Evolutionary conservation across 1,139 yeast species (phyloP).

Genomic region (Suhomyces terraborum): DNA sequence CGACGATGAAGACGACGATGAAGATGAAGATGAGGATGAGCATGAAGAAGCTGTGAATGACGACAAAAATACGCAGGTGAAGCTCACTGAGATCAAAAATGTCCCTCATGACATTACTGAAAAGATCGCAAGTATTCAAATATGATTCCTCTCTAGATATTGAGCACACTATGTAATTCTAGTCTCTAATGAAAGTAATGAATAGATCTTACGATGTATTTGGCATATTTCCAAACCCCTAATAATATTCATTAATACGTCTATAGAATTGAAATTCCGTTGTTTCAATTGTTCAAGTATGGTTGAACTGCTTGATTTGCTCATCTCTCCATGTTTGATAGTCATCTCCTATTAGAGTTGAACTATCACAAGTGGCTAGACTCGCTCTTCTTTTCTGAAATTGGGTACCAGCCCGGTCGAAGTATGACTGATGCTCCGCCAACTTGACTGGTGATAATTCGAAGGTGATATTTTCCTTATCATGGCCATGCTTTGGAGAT

Average conservation of each 20-base stretch:
- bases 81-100: not conserved
- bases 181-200: slow-evolving; percentile 6
- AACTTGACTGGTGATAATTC: slow-evolving; percentile 29
- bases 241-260: slow-evolving; percentile 3
- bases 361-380: slow-evolving; percentile 34
- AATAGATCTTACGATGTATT: not conserved
- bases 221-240: not conserved
- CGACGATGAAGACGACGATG: slow-evolving; percentile 49
- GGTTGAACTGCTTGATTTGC: slow-evolving; percentile 36
- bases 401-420: slow-evolving; percentile 18
- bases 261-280: slow-evolving; percentile 1
- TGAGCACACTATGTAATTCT: not conserved
- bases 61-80: slow-evolving; percentile 1
- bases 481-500: slow-evolving; percentile 12
- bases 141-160: slow-evolving; percentile 1
- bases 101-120: slow-evolving; percentile 1
- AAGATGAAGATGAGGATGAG: slow-evolving; percentile 39
- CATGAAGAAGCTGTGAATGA: slow-evolving; percentile 37
- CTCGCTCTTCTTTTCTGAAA: slow-evolving; percentile 20
- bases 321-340: slow-evolving; percentile 47
- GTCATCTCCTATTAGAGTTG: slow-evolving; percentile 46
- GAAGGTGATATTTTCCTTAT: slow-evolving; percentile 10
- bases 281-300: slow-evolving; percentile 1
- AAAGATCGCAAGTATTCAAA: slow-evolving; percentile 1
- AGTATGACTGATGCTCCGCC: slow-evolving; percentile 4